These are phyloP conservation scores for Acorus calamus DNA, from an alignment of 106 monocot genomes.

Conservation along the genomic window DNA sequence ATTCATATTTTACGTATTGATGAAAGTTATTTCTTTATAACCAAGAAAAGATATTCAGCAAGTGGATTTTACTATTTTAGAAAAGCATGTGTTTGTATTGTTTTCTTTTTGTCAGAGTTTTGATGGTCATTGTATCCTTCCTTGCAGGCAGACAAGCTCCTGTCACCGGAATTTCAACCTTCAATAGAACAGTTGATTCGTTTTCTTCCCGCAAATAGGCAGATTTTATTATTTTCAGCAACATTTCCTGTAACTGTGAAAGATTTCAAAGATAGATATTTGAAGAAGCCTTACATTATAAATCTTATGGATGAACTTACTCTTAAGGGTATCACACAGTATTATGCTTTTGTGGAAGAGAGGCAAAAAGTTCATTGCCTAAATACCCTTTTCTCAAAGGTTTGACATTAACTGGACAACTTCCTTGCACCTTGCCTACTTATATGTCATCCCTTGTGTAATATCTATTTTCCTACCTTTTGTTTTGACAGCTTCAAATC, in stretches of 20 bases:
- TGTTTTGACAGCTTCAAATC: constrained; percentile 59
- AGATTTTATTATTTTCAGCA: constrained; percentile 86
- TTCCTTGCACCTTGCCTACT: no score
- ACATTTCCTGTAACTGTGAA: constrained; percentile 97
- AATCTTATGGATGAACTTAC: constrained; percentile 99
- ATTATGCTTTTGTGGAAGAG: constrained; percentile 97
- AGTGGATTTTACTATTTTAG: no score
- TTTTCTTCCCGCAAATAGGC: constrained; percentile 63
- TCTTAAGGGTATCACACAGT: constrained; percentile 92
- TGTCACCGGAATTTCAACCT: constrained; percentile 92
- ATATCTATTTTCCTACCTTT: background rate
- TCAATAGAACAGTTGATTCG: constrained; percentile 73
- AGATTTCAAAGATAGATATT: constrained; percentile 80
- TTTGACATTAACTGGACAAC: constrained; percentile 8
- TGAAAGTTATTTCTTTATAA: no score
- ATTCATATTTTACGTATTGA: no score
- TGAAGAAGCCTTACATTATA: constrained; percentile 73
- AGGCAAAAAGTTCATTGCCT: constrained; percentile 96
- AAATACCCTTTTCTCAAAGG: constrained; percentile 99
- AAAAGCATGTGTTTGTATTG: no score
- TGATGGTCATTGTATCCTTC: background rate
- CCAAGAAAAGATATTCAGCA: no score
- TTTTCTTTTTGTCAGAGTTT: no score
- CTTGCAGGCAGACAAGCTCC: constrained; percentile 88
- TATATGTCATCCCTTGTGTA: no score